phyloP scores from a whole-genome alignment of 2,329 filamentous ascomycete genomes.

The Penicillium freii region DNA sequence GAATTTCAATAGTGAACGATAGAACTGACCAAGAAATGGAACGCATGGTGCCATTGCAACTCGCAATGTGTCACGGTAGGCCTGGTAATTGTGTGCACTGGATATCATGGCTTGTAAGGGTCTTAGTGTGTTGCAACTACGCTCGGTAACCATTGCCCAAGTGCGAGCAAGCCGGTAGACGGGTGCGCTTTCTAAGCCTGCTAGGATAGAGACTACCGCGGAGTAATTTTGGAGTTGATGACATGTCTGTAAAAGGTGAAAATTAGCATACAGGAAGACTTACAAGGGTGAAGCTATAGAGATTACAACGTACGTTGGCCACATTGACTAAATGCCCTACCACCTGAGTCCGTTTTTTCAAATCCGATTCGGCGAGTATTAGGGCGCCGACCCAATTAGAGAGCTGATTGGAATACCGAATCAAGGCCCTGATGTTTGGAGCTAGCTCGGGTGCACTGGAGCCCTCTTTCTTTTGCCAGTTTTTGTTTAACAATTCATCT shows the following conservation, averaged over 20 bases:
- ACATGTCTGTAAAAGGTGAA: no score
- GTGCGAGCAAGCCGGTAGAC: constrained; percentile 65
- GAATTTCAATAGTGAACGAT: neutral
- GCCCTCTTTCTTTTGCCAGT: constrained; percentile 81
- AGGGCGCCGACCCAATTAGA: constrained; percentile 83
- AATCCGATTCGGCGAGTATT: no score
- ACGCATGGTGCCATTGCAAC: constrained; percentile 89
- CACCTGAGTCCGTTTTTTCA: no score
- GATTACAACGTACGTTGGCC: no score
- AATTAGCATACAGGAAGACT: no score
- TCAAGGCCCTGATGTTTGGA: constrained; percentile 86
- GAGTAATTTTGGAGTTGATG: no score
- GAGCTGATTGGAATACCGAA: constrained; percentile 92
- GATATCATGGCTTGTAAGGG: constrained; percentile 87
- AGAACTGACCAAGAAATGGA: constrained; percentile 69
- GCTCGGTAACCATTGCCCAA: constrained; percentile 84
- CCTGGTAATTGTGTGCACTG: constrained; percentile 80
- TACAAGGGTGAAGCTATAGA: no score
- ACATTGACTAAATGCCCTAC: no score
- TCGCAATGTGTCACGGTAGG: constrained; percentile 67
- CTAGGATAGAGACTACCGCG: constrained; percentile 76
- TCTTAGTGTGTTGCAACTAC: constrained; percentile 72
- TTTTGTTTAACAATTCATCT: constrained; percentile 90
- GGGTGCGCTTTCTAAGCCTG: constrained; percentile 84
- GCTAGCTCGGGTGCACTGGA: constrained; percentile 65